Evolutionary conservation across 2,329 filamentous ascomycete genomes (phyloP).

Genomic region (Colletotrichum sp.): DNA sequence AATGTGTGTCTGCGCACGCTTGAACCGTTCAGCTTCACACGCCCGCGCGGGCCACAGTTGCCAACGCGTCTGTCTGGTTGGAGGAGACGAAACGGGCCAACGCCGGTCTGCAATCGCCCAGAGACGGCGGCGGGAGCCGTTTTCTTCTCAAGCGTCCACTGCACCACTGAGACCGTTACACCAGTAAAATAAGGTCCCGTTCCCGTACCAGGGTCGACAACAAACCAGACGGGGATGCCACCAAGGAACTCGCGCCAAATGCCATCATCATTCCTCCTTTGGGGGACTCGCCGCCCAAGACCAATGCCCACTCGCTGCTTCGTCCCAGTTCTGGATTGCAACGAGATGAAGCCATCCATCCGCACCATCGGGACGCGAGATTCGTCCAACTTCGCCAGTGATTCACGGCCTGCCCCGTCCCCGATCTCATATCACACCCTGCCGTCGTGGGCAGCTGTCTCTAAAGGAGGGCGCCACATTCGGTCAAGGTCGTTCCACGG

Average conservation of each 20-base stretch:
- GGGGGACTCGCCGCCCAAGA: neutral
- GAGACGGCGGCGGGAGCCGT: neutral
- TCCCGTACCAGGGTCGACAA: neutral
- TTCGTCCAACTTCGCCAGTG: neutral
- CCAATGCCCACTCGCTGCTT: neutral
- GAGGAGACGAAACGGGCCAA: neutral
- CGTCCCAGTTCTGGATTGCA: neutral
- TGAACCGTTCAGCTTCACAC: neutral
- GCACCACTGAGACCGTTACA: conserved; percentile 2
- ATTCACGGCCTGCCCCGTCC: neutral
- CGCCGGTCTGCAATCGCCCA: neutral
- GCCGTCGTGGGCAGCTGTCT: neutral
- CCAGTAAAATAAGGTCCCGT: conserved; percentile 10
- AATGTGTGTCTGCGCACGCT: neutral
- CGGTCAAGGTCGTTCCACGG: neutral
- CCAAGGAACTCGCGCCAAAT: neutral
- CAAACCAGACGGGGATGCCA: conserved; percentile 1
- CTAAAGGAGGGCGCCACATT: neutral
- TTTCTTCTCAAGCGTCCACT: neutral
- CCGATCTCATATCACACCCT: neutral
- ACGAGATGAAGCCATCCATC: neutral
- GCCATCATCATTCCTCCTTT: conserved; percentile 7
- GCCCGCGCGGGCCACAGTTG: neutral
- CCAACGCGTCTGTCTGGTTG: neutral
- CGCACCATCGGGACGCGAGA: neutral